Conservation (phyloP, 2,329 filamentous ascomycete genomes). For the Sporothrix schenckii region DNA sequence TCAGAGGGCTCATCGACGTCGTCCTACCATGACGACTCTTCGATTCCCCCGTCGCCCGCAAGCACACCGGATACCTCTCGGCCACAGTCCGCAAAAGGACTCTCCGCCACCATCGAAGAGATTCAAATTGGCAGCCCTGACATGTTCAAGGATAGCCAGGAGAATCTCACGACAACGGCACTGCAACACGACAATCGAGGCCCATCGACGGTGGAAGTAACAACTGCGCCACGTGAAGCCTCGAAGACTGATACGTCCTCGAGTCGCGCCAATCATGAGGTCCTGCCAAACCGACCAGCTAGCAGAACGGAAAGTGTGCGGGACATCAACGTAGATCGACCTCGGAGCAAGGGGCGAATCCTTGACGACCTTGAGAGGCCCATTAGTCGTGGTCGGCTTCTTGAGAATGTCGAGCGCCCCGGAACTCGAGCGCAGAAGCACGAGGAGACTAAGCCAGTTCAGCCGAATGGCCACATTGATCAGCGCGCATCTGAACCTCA, state of each 20-base stretch:
- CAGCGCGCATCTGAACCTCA: background rate
- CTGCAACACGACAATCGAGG: background rate
- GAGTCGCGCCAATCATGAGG: background rate
- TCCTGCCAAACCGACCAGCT: constrained; percentile 4
- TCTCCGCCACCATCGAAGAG: constrained; percentile 37
- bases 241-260: background rate
- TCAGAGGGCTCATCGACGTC: constrained; percentile 47
- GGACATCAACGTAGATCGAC: constrained; percentile 23
- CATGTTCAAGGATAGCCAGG: constrained; percentile 10
- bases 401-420: constrained; percentile 27
- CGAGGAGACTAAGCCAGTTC: constrained; percentile 5
- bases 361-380: constrained; percentile 22
- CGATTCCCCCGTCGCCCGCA: constrained; percentile 43
- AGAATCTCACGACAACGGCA: background rate
- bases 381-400: constrained; percentile 26
- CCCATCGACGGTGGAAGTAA: background rate
- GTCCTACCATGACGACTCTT: constrained; percentile 47
- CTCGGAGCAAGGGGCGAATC: constrained; percentile 23
- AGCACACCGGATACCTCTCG: constrained; percentile 50
- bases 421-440: constrained; percentile 18
- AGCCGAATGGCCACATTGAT: background rate
- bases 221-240: background rate
- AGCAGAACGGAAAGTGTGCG: constrained; percentile 18
- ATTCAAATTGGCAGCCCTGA: constrained; percentile 25
- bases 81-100: constrained; percentile 49